Base-by-base conservation (phyloP, 2,329 filamentous ascomycete species). In the Ploettnerulaceae sp. region DNA sequence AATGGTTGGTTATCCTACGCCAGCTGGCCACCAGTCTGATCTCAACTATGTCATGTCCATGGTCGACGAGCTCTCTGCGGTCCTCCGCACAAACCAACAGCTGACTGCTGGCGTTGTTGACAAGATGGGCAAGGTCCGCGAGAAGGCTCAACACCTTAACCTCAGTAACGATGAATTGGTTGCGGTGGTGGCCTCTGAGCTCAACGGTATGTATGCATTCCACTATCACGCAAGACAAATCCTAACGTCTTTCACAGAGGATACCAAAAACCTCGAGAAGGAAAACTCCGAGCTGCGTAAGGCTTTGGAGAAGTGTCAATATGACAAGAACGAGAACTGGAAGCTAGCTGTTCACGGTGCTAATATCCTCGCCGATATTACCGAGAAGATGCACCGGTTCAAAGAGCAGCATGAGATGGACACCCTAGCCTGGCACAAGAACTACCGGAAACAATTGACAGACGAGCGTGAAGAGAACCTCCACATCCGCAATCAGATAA, bases 1-100 rank as follows among this genome's bases (percentile, higher is more conserved):
- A 8, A 58, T 61, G 54, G 51, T 58, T 32, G 63, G 61, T 5
- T 60, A 62, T 31, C 79, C 80, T 11, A 81, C 77, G 12, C 80
- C 80, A n/a, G 81, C 80, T 14, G 80, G 79, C 37, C 80, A 84
- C 62, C 79, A 84, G 64, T 75, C 79, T 42, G 81, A 84, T 64
- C 73, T 84, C 50, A 82, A 81, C 61, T 79, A 81, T 65, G 81
- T 84, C 59, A 82, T 83, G 61, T 71, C 72, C 54, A 79, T 84
- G 75, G 80, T 84, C 8, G 81, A 84, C 59, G 78, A 82, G 61
- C 69, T 84, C 67, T 83, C 60, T 25, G 50, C 47, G 7, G 52
- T 52, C 34, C 48, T 57, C 24, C 52, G 45, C 21, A 51, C 48
- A 29, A 55, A 79, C 57, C 73, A 76, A 25, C 77, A 82, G 60